Percentiles rank a stretch among this genome's conserved stretches.
phyloP scores from a whole-genome alignment of 169 alveolate genomes.

The Cyclospora cayetanensis region DNA sequence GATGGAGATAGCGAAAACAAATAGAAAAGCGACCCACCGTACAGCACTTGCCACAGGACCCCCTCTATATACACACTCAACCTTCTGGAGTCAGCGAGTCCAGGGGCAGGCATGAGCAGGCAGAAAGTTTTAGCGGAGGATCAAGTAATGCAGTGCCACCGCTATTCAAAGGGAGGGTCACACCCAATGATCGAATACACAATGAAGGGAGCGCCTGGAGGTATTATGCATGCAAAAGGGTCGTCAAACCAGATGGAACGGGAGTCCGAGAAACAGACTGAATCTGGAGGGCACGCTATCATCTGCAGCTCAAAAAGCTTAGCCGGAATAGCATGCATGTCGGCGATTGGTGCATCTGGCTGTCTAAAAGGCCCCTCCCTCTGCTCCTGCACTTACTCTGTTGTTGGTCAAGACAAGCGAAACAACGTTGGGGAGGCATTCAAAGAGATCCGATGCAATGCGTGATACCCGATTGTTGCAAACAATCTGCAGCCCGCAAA shows the following conservation, averaged over 20 bases:
- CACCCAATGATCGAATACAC: not conserved
- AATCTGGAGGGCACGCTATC: not conserved
- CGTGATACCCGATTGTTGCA: conserved; percentile 85
- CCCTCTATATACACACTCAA: no score
- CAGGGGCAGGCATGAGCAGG: no score
- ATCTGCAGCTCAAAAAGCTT: conserved; percentile 1
- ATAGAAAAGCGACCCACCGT: no score
- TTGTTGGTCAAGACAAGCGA: conserved; percentile 90
- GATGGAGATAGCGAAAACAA: no score
- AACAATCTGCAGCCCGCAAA: conserved; percentile 72
- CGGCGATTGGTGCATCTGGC: not conserved
- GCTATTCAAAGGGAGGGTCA: not conserved
- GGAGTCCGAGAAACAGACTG: not conserved
- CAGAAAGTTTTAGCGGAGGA: no score
- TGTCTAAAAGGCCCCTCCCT: not conserved
- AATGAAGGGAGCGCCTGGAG: not conserved
- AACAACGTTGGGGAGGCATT: conserved; percentile 84
- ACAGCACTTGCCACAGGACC: no score
- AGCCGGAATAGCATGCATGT: not conserved
- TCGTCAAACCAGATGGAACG: no score
- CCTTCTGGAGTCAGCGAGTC: no score
- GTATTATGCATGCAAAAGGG: not conserved
- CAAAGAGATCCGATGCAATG: conserved; percentile 79
- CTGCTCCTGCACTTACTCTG: conserved; percentile 74
- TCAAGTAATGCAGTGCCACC: no score